Evolutionary conservation across 176 grass and related monocot genomes (phyloP).

Genomic region (Saccharum officinarum): DNA sequence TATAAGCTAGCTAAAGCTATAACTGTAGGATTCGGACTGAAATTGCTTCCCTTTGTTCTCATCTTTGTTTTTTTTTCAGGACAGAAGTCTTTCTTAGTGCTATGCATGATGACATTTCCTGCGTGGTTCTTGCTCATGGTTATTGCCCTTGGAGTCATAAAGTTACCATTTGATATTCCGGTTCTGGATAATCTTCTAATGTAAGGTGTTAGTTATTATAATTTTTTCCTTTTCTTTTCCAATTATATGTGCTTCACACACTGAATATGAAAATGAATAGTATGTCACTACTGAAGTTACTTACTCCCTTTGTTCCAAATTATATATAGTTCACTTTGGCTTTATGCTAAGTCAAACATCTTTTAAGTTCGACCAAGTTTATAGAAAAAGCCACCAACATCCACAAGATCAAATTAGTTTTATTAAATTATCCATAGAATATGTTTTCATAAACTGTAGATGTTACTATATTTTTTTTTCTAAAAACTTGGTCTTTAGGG

Average conservation of each 20-base stretch:
- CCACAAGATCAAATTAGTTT: not conserved
- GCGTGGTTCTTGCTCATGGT: conserved; percentile 66
- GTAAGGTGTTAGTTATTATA: conserved; percentile 34
- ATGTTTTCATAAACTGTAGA: not conserved
- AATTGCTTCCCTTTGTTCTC: conserved; percentile 3
- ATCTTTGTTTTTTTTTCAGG: conserved; percentile 45
- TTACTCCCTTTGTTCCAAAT: not conserved
- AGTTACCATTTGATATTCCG: conserved; percentile 82
- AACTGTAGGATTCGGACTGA: conserved; percentile 4
- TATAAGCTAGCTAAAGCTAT: not conserved
- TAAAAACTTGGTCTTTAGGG: not conserved
- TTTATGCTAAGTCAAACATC: not conserved
- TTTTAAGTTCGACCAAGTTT: not conserved
- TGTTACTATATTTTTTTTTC: not conserved
- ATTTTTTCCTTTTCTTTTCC: not conserved
- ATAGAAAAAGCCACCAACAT: not conserved
- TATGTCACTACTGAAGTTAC: conserved; percentile 15
- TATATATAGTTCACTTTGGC: not conserved
- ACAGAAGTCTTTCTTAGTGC: conserved; percentile 59
- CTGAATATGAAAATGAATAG: conserved; percentile 20
- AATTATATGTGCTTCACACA: not conserved
- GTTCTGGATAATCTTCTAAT: conserved; percentile 67
- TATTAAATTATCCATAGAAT: not conserved
- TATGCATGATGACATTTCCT: conserved; percentile 78
- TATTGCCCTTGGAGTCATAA: conserved; percentile 68